phyloP scores from a whole-genome alignment of 1,284 basidiomycete genomes.

The Naganishia liquefaciens region DNA sequence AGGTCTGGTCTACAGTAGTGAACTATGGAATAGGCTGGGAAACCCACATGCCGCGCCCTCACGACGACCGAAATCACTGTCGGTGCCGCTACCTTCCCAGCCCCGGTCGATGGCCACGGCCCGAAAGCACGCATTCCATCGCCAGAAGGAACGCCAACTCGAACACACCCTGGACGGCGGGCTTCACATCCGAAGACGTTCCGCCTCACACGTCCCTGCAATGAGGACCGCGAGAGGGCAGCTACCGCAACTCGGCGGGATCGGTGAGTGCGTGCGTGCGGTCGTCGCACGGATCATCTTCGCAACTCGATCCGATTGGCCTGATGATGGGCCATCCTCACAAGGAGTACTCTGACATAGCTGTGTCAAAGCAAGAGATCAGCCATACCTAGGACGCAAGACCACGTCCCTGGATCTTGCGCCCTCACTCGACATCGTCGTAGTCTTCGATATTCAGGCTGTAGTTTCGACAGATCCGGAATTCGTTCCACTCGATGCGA shows the following conservation, averaged over 20 bases:
- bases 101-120: constrained; percentile 8
- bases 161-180: constrained; percentile 3
- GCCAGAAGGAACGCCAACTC: constrained; percentile 9
- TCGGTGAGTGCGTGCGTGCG: not conserved
- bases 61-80: constrained; percentile 18
- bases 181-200: constrained; percentile 22
- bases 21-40: constrained; percentile 8
- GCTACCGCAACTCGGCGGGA: not conserved
- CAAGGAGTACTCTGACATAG: too few relatives aligned
- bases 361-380: too few relatives aligned
- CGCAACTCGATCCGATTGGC: not conserved
- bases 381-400: too few relatives aligned
- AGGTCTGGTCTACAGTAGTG: not conserved
- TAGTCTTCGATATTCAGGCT: not conserved
- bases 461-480: not conserved
- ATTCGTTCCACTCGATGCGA: not conserved
- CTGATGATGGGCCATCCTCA: too few relatives aligned
- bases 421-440: not conserved
- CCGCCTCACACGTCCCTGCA: constrained; percentile 9
- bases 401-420: too few relatives aligned
- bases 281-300: not conserved
- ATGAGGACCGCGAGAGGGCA: not conserved
- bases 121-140: constrained; percentile 1
- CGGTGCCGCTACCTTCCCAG: constrained; percentile 22
- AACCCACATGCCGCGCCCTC: constrained; percentile 25